Base-by-base conservation (phyloP, 129 eudicot genomes). In the Escallonia herrerae region DNA sequence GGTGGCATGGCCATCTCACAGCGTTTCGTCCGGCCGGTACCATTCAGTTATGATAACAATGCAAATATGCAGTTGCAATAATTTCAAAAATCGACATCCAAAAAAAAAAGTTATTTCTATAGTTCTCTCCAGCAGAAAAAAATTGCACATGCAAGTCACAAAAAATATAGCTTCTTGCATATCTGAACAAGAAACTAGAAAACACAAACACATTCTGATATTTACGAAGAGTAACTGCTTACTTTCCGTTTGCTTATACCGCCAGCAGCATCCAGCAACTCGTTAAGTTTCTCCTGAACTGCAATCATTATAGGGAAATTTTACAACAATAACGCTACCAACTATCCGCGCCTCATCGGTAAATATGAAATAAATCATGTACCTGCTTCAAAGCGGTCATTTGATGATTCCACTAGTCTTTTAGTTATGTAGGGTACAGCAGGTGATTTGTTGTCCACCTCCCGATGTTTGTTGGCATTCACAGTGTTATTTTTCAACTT, bases 221-320 rank as follows among this genome's bases (percentile, higher is more conserved):
- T 11, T 7, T 37, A 13, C 54, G 42, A 70, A 43, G 43, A 62
- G 47, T 37, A 59, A n/a, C 62, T 63, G 73, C 90, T 76, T 73
- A 93, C 98, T 81, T 79, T 85, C 42, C 89, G 77, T 77, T 88
- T 93, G 85, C 96, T 89, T 60, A 93, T 88, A 60, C 98, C 98
- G 44, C 95, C 91, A 50, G 83, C 87, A 80, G 75, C 53, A 76
- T 84, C 83, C 40, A 93, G 89, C 74, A 93, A 78, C 70, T 76
- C 89, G 59, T 86, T 93, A 69, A 93, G 91, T 79, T 86, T 88
- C 81, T 77, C 89, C 78, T 93, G 90, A 69, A 93, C 98, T 93
- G 85, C 85, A 87, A 77, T 44, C 63, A 68, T 46, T 37, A 71
- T 57, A 68, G 64, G 46, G 67, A 47, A 58, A n/a, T 13, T 39